Evolutionary conservation across 306 rosid genomes (phyloP), one percentile per base, ranked within the genome.

Genomic region (Pterocarpus macrocarpus): DNA sequence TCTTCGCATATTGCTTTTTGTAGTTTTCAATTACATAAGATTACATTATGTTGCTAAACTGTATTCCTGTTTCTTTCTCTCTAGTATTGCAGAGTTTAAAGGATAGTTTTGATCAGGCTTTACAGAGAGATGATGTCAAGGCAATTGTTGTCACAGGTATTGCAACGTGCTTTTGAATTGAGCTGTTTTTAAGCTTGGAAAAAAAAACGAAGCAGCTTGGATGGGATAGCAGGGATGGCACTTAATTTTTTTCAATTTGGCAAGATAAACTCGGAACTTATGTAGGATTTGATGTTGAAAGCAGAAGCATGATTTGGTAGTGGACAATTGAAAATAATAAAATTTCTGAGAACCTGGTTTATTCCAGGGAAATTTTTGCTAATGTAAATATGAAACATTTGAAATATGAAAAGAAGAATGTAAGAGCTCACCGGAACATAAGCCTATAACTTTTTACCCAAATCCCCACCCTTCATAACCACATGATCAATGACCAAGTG

Each of bases 81-180:
- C 49, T 66, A 95, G 99, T 93, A 15, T 80, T 95, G 69, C 76
- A 15, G 62, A 84, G 98, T 82, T 83, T 95, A 50, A 91, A 90
- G 85, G 96, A 86, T 41, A 89, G 81, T 70, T 95, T 87, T 62
- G 97, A 90, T 69, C 87, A 84, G 86, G 99, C 97, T 32, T 35
- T 87, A n/a, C 73, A 22, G 76, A 91, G 97, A 75, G 86, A 95
- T 44, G 98, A 93, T 82, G 96, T 95, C 76, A 91, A 89, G 88
- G 99, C 99, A 44, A 93, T 95, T 82, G 98, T 95, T 74, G 41
- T 95, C 50, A 88, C 97, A 76, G 99, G 99, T 88, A 81, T 41
- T 82, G 58, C 44, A 11, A 59, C 71, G 13, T 44, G 45, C 64
- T 83, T 65, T 69, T 77, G 30, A 68, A 15, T 53, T 44, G 53